These are phyloP conservation scores for Citrus medica DNA, from an alignment of 345 rosid genomes.

Conservation along the genomic window DNA sequence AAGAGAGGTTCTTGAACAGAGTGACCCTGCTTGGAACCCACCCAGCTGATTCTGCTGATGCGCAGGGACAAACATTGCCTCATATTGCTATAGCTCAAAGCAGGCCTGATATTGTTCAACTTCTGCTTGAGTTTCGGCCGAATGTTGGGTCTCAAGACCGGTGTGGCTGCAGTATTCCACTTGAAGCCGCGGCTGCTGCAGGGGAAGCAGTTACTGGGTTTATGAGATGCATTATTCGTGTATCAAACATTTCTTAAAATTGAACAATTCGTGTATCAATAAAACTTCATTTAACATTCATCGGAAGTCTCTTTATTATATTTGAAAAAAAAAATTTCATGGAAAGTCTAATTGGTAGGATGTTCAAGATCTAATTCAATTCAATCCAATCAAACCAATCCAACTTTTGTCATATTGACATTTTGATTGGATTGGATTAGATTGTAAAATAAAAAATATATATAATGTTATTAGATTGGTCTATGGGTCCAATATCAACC, in stretches of 20 bases:
- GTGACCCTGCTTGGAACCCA: constrained; percentile 41
- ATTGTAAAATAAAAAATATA: no score
- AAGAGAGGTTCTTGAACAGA: constrained; percentile 50
- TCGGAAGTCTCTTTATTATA: no score
- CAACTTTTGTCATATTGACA: no score
- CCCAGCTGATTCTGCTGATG: constrained; percentile 37
- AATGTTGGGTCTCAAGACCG: constrained; percentile 36
- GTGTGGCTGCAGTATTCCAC: constrained; percentile 36
- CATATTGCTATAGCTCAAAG: constrained; percentile 51
- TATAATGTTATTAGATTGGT: no score
- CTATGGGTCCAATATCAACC: no score
- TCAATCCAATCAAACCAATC: no score
- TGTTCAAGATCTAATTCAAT: no score
- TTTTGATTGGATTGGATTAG: no score
- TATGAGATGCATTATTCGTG: neutral
- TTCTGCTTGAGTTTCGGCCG: constrained; percentile 53
- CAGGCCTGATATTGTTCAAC: constrained; percentile 49
- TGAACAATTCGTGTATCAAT: no score
- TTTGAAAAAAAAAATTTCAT: no score
- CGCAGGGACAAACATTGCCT: constrained; percentile 41
- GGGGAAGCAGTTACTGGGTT: constrained; percentile 42
- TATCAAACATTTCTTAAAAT: neutral
- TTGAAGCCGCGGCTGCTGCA: constrained; percentile 46
- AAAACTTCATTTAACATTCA: neutral
- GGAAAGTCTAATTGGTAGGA: no score